These are phyloP conservation scores for Acorus gramineus DNA, from an alignment of 106 monocot genomes.

Conservation along the genomic window DNA sequence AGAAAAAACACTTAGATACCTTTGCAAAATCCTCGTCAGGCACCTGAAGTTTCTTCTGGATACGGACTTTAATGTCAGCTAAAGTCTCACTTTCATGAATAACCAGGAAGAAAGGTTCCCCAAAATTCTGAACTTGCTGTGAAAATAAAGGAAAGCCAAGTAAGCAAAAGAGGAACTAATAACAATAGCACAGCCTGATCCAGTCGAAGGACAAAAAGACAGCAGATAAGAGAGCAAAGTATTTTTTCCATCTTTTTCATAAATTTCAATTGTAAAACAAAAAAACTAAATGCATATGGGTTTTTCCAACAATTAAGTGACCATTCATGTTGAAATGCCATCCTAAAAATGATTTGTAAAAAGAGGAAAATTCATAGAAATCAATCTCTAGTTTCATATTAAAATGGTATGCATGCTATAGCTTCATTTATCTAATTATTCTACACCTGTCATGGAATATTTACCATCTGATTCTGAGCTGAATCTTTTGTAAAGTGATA, in stretches of 20 bases:
- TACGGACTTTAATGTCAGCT: slow-evolving; percentile 69
- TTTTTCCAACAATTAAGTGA: too few relatives aligned
- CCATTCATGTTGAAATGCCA: not conserved
- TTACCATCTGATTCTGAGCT: slow-evolving; percentile 71
- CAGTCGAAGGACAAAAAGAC: too few relatives aligned
- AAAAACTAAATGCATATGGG: too few relatives aligned
- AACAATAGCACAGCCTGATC: too few relatives aligned
- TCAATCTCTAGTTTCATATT: not conserved
- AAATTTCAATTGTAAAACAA: too few relatives aligned
- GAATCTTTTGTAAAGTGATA: slow-evolving; percentile 90
- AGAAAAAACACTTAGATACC: slow-evolving; percentile 22
- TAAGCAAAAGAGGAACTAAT: too few relatives aligned
- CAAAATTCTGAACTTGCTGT: slow-evolving; percentile 95
- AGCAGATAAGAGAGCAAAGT: too few relatives aligned
- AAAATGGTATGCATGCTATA: not conserved
- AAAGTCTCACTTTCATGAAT: slow-evolving; percentile 89
- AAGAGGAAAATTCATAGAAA: slow-evolving; percentile 3
- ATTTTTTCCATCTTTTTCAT: too few relatives aligned
- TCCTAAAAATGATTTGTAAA: slow-evolving; percentile 1
- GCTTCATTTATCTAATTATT: too few relatives aligned
- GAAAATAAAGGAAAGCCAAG: not conserved
- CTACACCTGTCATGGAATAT: not conserved
- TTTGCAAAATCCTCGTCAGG: slow-evolving; percentile 92
- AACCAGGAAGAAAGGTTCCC: slow-evolving; percentile 92
- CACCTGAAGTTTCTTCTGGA: slow-evolving; percentile 91